Conservation (phyloP, 495 filamentous ascomycete genomes). For the Durotheca rogersii region DNA sequence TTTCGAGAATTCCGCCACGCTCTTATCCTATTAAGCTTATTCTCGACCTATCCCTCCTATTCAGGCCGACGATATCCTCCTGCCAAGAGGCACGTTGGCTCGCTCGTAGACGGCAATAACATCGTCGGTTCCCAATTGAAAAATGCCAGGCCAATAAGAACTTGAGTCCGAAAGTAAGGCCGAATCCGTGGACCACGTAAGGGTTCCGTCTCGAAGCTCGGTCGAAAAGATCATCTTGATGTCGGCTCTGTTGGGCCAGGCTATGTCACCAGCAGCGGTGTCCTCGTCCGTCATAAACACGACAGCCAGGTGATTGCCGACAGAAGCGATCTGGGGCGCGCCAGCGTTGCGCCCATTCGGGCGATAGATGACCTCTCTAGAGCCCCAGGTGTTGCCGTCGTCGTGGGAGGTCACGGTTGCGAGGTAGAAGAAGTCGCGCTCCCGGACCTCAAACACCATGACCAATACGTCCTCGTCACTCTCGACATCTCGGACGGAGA, state of each 20-base stretch:
- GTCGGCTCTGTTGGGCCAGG: slow-evolving; percentile 29
- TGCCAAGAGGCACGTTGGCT: slow-evolving; percentile 13
- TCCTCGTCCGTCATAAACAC: slow-evolving; percentile 66
- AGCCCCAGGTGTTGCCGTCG: slow-evolving; percentile 55
- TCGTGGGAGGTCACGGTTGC: slow-evolving; percentile 56
- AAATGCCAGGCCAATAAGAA: slow-evolving; percentile 25
- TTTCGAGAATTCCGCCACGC: background rate
- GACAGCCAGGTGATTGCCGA: slow-evolving; percentile 52
- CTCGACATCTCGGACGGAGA: slow-evolving; percentile 45
- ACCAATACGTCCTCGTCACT: slow-evolving; percentile 46
- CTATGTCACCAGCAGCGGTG: background rate
- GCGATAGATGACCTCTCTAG: slow-evolving; percentile 51
- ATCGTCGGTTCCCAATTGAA: slow-evolving; percentile 4
- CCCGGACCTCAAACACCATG: slow-evolving; percentile 59
- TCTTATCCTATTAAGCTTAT: background rate
- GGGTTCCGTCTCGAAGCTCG: slow-evolving; percentile 4
- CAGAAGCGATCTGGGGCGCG: slow-evolving; percentile 56
- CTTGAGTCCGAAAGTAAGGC: slow-evolving; percentile 9
- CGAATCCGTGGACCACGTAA: slow-evolving; percentile 15
- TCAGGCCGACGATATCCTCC: slow-evolving; percentile 7
- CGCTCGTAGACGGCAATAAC: slow-evolving; percentile 29
- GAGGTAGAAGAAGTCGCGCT: slow-evolving; percentile 49
- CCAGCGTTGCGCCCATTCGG: slow-evolving; percentile 48
- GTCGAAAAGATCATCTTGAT: slow-evolving; percentile 31
- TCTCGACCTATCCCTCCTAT: background rate